These are phyloP conservation scores for Yamadazyma takamatsuzukensis DNA, from an alignment of 805 yeast genomes.

Conservation along the genomic window DNA sequence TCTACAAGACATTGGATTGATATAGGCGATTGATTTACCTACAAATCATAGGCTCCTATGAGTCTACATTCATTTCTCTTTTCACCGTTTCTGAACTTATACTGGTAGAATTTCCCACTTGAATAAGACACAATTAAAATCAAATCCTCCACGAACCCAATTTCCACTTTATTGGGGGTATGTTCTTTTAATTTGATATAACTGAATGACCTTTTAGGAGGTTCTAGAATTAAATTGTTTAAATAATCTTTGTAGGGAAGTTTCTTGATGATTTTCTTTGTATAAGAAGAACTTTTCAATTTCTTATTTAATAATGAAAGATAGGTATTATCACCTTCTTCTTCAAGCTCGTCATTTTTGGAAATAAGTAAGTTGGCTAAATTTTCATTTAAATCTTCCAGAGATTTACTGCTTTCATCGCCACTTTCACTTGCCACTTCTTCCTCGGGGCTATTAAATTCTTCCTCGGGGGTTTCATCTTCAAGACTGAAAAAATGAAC, in stretches of 20 bases:
- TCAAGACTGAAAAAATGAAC: constrained; percentile 35
- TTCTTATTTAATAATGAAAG: constrained; percentile 18
- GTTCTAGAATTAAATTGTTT: constrained; percentile 39
- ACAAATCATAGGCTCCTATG: constrained; percentile 23
- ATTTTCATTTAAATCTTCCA: constrained; percentile 41
- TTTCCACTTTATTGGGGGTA: constrained; percentile 25
- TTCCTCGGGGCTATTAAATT: constrained; percentile 6
- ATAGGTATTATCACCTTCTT: constrained; percentile 6
- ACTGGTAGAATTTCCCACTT: constrained; percentile 37
- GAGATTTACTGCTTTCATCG: constrained; percentile 21
- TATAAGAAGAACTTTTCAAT: constrained; percentile 31
- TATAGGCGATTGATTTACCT: no score
- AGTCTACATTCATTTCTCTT: constrained; percentile 30
- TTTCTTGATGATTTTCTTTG: constrained; percentile 34
- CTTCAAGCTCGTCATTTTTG: constrained; percentile 14
- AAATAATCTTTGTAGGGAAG: constrained; percentile 40
- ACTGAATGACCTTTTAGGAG: constrained; percentile 41
- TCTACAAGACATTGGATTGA: no score
- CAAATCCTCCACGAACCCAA: constrained; percentile 34
- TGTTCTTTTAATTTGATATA: constrained; percentile 35
- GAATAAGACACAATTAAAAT: constrained; percentile 36
- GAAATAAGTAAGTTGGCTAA: constrained; percentile 34
- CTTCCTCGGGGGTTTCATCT: constrained; percentile 7
- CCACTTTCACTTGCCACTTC: constrained; percentile 19
- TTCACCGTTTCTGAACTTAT: constrained; percentile 19